Conservation (phyloP, 2,329 filamentous ascomycete species). For the Plectosphaerella cucumerina region DNA sequence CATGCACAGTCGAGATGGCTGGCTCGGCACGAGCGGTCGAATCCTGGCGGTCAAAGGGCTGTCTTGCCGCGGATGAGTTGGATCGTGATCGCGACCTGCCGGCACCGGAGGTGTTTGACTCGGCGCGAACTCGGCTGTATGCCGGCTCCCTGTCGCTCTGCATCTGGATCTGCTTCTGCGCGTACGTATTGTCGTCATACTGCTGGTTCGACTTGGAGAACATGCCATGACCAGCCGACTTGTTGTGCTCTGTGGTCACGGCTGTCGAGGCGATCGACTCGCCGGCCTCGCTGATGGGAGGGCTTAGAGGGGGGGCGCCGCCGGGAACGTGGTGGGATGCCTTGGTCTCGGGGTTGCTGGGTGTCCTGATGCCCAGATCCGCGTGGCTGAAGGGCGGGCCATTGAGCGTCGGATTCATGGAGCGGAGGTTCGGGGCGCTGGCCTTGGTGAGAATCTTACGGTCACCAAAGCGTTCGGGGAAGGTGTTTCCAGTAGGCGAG, state of each 20-base stretch:
- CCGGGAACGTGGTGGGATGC: constrained; percentile 11
- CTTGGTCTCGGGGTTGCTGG: constrained; percentile 20
- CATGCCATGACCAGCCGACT: constrained; percentile 65
- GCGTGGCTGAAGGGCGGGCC: constrained; percentile 31
- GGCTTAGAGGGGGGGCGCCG: constrained; percentile 35
- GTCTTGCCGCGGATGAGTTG: constrained; percentile 37
- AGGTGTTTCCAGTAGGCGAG: constrained; percentile 38
- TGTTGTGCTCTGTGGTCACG: constrained; percentile 72
- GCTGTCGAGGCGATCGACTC: constrained; percentile 63
- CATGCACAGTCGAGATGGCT: constrained; percentile 21
- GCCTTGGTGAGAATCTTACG: constrained; percentile 45
- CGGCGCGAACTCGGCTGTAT: constrained; percentile 37
- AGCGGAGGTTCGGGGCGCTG: constrained; percentile 67
- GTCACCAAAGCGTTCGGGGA: constrained; percentile 43
- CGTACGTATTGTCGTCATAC: constrained; percentile 83
- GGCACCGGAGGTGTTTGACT: constrained; percentile 37
- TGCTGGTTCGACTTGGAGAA: constrained; percentile 66
- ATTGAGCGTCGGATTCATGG: constrained; percentile 43
- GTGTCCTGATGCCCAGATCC: constrained; percentile 12
- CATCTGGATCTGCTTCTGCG: constrained; percentile 76
- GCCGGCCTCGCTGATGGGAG: constrained; percentile 65
- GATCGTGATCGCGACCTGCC: constrained; percentile 37
- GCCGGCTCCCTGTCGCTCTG: constrained; percentile 69
- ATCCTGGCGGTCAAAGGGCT: constrained; percentile 24
- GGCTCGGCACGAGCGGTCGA: constrained; percentile 14